Evolutionary conservation across 768 basidiomycete species (phyloP), one percentile per base, ranked within the genome.

Genomic region (Polyporus arcularius): DNA sequence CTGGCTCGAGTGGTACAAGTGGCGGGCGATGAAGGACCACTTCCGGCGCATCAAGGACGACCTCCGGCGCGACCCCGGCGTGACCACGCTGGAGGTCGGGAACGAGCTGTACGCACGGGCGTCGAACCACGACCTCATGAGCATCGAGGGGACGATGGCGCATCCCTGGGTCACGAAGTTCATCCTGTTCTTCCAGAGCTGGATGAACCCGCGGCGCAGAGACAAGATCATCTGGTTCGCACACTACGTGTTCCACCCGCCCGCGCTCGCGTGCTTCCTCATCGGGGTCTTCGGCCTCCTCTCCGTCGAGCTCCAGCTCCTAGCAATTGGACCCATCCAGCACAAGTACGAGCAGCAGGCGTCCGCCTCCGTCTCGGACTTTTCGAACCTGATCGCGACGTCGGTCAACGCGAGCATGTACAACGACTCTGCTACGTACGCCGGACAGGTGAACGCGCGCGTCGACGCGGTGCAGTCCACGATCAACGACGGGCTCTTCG

Each of bases 251-350:
- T 92, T 94, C 73, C 92, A 98, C 70, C 86, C 94, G 2, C 91
- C 93, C 1, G 95, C 94, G 0, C 82, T 96, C 47, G 89, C 92
- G 0, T 92, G 95, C 70, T 87, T 99, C 72, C 83, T 95, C 62
- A 92, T 98, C 66, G 95, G 96, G n/a, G 76, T 95, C 65, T 86
- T 98, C 66, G 96, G 96, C 10, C 74, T 98, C 12, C 73, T 98
- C 48, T 87, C 88, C 35, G 87, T 98, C 32, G 81, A 98, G 74
- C 78, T 96, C 31, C 97, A 99, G 74, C 81, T 99, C 45, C 72
- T 87, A 45, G 92, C 90, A 4, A 76, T 98, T 56, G 76, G 81
- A 0, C 92, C 94, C 0, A 78, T 98, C 32, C 85, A 86, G 57
- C 75, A 78, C 35, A 85, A 86, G 60, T 96, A 89, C 64, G 74